Percentiles rank a stretch among this genome's conserved stretches.
Evolutionary conservation across 208 protist species (phyloP).

Genomic region (Trypanosoma melophagium): DNA sequence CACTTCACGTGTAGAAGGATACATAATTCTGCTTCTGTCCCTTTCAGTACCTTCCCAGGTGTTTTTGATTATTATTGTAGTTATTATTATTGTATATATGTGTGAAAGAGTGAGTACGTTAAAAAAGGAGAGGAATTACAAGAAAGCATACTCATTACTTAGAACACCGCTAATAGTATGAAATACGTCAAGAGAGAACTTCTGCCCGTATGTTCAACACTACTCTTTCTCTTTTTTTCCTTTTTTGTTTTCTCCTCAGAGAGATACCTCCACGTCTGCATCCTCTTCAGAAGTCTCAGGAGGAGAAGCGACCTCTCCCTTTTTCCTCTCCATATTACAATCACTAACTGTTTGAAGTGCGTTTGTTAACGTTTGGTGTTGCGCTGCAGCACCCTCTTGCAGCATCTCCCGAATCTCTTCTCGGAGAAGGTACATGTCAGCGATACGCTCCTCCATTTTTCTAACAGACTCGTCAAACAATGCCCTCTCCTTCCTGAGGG

Average conservation of each 20-base stretch:
- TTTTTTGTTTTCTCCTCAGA: constrained; percentile 15
- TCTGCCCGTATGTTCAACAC: no score
- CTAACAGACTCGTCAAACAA: constrained; percentile 42
- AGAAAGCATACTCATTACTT: no score
- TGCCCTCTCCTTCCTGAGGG: constrained; percentile 54
- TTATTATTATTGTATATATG: no score
- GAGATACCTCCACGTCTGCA: constrained; percentile 26
- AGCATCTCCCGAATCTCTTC: constrained; percentile 68
- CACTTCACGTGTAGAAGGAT: constrained; percentile 65
- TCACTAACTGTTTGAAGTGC: constrained; percentile 24
- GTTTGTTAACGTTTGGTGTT: constrained; percentile 18
- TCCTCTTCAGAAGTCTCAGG: background rate
- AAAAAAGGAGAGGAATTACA: no score
- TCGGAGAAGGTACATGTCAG: constrained; percentile 53
- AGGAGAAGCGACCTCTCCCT: background rate
- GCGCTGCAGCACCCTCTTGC: constrained; percentile 14
- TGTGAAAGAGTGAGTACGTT: no score
- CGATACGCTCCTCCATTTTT: constrained; percentile 56
- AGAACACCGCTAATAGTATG: no score
- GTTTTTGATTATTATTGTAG: no score
- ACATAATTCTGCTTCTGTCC: background rate
- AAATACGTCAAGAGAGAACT: no score
- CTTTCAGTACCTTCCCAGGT: background rate
- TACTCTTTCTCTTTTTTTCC: no score
- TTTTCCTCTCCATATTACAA: background rate